Evolutionary conservation across 139 green algal genomes (phyloP), one percentile per base, ranked within the genome.

Genomic region (Dunaliella primolecta): DNA sequence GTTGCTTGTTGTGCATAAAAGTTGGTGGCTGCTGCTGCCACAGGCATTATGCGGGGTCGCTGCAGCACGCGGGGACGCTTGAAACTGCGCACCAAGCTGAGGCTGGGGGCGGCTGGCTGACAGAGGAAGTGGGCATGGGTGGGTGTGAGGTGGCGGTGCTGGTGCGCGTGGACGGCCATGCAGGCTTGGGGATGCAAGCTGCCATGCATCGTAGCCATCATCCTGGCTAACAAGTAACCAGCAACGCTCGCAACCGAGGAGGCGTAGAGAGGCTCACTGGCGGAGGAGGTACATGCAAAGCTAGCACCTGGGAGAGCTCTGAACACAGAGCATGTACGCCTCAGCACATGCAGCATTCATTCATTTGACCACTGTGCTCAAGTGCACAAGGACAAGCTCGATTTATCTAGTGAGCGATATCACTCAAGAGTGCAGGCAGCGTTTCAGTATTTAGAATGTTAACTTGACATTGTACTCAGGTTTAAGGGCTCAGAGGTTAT

Each of bases 1-100:
- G 77, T 64, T 0, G 76, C 72, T 1, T 81, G 24, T 1, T 77
- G 46, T 2, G 93, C 91, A 78, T 87, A 95, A 36, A 96, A 96
- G 1, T 81, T 78, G 11, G 31, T n/a, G 15, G 80, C n/a, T 31
- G 55, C 80, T 55, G 80, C 80, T 2, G 80, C 46, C 55, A 56
- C 25, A 7, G 77, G 75, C 75, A 27, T 80, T 23, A 80, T 29
- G 11, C 75, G 32, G 1, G 75, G 75, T 20, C 21, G 75, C 2
- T 33, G 75, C n/a, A 80, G 75, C 29, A 80, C 75, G 75, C n/a
- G 75, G 11, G 46, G 7, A 15, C 46, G 46, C 15, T 64, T 64
- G 46, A 64, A 64, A 15, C 46, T 15, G 15, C 15, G 7, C 46
- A 64, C 46, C 46, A 64, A 64, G 46, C 15, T 64, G 46, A 64